Evolutionary conservation across 2,329 filamentous ascomycete species (phyloP), one percentile per base, ranked within the genome.

Genomic region (Epichloe gansuensis): DNA sequence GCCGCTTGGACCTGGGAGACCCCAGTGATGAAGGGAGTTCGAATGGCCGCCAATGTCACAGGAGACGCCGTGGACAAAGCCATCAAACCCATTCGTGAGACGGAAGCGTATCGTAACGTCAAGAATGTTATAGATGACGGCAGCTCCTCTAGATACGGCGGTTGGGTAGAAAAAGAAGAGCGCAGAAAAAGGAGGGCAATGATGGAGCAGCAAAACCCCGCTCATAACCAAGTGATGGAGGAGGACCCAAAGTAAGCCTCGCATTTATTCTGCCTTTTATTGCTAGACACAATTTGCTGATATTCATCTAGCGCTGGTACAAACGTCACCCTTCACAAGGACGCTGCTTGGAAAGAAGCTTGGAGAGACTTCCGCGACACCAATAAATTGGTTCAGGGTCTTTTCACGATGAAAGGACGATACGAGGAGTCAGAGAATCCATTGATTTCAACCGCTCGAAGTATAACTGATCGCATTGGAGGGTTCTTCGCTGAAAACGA

Each of bases 401-500:
- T 96, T 56, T 96, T 95, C 71, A 82, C 77, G 65, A 81, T 95
- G 71, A 91, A 91, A 71, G 82, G 81, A 53, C 83, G 84, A 53
- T 97, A 97, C 72, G 86, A 95, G 60, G 93, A 98, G 72, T 97
- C 93, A 11, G 93, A 98, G 66, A 98, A 98, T 68, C 91, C 93
- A 6, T 77, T 98, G 44, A 88, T 98, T 58, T 87, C 84, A 46
- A 97, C 91, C 0, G 93, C 91, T 1, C 86, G 93, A 65, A 90
- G 88, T 67, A 95, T 98, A 61, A 91, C 91, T 35, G 93, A 98
- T 68, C 82, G 86, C 54, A 83, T 98, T 41, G 89, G 87, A 46
- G 90, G 93, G 31, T 98, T 96, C 74, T 98, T 98, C 60, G 93
- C 93, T 56, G 93, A 98, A 70, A 98, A 97, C 68, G 93, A 98